Evolutionary conservation across 768 basidiomycete species (phyloP), one percentile per base, ranked within the genome.

Genomic region (Pluteus cervinus): DNA sequence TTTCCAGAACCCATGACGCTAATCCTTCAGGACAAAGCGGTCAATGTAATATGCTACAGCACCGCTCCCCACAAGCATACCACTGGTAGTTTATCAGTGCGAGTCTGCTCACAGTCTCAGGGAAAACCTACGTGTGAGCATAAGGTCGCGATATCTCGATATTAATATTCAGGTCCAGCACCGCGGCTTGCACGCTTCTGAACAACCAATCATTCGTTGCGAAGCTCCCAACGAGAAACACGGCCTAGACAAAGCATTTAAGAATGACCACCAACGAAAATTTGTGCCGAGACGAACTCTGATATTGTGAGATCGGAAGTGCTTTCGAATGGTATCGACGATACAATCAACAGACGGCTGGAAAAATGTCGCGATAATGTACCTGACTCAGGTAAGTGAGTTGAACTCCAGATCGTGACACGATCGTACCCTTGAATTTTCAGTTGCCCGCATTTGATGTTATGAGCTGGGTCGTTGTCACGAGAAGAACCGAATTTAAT

Each of bases 401-500:
- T 11, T 15, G 24, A 14, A 30, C 8, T 2, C 4, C 9, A 31
- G 14, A n/a, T 29, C 4, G 15, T 18, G 32, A 7, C n/a, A 8
- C 10, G 17, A 11, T 22, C 51, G 15, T 25, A 61, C 57, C 59
- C 58, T 0, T 41, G 32, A 7, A 73, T 36, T 38, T 63, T 69
- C 24, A 73, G 52, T 36, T 63, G 61, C 5, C 71, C 71, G 11
- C 51, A 56, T 20, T 50, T 55, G 40, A 73, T 72, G 18, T 57
- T 55, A 20, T 61, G 58, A 1, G 40, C 39, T 2, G 44, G 39
- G 37, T 72, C 66, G 17, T 56, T 62, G 40, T 71, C 69, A 16
- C 47, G 52, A 18, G 56, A 50, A 4, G 56, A 57, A 8, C 61
- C 65, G 33, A 73, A 72, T 36, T 55, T 57, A 30, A 73, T 63